A percentile compares a stretch with the other conserved stretches of the same genome.
Evolutionary conservation across 2,329 filamentous ascomycete species (phyloP).

Genomic region (Monosporascus sp.): DNA sequence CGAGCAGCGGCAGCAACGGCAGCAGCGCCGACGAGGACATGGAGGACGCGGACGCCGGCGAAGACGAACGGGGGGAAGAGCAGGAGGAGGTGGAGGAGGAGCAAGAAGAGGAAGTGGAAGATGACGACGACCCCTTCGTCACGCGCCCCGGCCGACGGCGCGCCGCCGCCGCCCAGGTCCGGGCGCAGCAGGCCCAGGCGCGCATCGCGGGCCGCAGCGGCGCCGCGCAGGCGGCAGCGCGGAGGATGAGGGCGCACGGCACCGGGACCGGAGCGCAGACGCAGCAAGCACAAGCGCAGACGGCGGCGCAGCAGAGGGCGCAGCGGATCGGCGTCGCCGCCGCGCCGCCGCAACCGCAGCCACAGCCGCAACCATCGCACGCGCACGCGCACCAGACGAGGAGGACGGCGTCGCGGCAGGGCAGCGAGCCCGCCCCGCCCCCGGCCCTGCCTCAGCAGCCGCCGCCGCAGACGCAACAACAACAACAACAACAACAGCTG

Average conservation of each 20-base stretch:
- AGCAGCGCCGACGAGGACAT: conserved; percentile 20
- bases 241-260: neutral
- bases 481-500: too few relatives aligned
- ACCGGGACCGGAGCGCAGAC: conserved; percentile 9
- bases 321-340: neutral
- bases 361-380: conserved; percentile 9
- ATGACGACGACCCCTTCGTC: conserved; percentile 23
- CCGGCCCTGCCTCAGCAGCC: conserved; percentile 1
- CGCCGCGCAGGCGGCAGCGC: neutral
- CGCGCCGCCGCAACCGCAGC: neutral
- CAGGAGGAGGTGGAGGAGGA: conserved; percentile 9
- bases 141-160: conserved; percentile 13
- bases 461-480: conserved; percentile 5
- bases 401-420: conserved; percentile 6
- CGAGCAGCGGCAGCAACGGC: conserved; percentile 2
- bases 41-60: conserved; percentile 13
- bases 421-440: neutral
- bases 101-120: conserved; percentile 18
- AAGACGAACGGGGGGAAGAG: conserved; percentile 6
- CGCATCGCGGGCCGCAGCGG: conserved; percentile 15
- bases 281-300: conserved; percentile 15
- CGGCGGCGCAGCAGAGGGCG: neutral
- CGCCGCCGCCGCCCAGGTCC: conserved; percentile 5
- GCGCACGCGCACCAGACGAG: conserved; percentile 1
- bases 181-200: conserved; percentile 13